Conservation (phyloP, 2,329 filamentous ascomycete genomes). For the Xylariaceae sp. region DNA sequence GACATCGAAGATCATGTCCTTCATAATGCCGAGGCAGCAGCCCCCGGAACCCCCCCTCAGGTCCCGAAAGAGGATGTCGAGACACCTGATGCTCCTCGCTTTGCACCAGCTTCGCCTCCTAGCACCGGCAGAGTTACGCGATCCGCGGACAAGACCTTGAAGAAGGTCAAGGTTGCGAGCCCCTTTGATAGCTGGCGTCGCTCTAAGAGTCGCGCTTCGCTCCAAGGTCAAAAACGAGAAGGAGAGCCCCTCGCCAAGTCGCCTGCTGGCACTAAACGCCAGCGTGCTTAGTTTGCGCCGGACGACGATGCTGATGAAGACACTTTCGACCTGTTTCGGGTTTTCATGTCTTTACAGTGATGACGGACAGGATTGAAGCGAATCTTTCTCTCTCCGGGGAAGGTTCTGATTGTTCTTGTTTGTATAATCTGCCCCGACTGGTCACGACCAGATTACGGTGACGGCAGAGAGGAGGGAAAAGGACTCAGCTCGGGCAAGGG, state of each 20-base stretch:
- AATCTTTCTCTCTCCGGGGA: neutral
- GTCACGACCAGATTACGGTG: neutral
- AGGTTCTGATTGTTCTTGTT: constrained; percentile 20
- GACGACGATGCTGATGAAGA: constrained; percentile 12
- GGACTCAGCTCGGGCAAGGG: constrained; percentile 7
- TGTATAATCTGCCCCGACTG: constrained; percentile 17
- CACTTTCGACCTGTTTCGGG: constrained; percentile 1
- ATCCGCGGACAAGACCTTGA: constrained; percentile 48
- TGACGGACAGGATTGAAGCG: neutral
- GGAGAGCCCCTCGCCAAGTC: constrained; percentile 36
- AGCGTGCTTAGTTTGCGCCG: constrained; percentile 30
- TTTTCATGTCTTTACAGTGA: constrained; percentile 12
- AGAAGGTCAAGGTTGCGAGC: constrained; percentile 41
- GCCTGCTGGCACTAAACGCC: constrained; percentile 32
- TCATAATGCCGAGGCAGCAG: constrained; percentile 37
- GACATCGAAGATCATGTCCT: constrained; percentile 52
- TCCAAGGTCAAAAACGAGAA: constrained; percentile 42
- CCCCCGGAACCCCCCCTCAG: constrained; percentile 36
- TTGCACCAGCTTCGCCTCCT: constrained; percentile 58
- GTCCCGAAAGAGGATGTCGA: constrained; percentile 34
- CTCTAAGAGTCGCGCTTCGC: constrained; percentile 52
- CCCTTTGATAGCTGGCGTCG: constrained; percentile 67
- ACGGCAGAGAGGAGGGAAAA: constrained; percentile 6
- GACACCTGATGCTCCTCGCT: constrained; percentile 55
- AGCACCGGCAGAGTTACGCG: constrained; percentile 59